Percentiles rank a stretch among this genome's conserved stretches.
phyloP scores from a whole-genome alignment of 1,139 yeast species.

The Taphrina pruni region DNA sequence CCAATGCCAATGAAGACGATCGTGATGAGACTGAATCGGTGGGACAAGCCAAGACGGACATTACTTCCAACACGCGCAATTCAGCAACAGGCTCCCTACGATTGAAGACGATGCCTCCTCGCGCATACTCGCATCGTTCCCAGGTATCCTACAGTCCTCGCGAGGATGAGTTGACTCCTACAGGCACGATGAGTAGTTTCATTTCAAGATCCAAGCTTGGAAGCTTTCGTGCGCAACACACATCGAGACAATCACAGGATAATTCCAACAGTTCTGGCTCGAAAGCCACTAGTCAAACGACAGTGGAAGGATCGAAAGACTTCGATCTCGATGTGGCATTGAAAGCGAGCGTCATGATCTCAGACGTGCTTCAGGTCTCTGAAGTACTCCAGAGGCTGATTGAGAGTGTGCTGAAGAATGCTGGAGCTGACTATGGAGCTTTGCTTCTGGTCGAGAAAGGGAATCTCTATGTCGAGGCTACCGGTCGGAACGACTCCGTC shows the following conservation, averaged over 20 bases:
- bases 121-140: constrained; percentile 14
- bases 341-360: constrained; percentile 37
- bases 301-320: constrained; percentile 16
- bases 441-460: constrained; percentile 44
- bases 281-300: not conserved
- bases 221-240: not conserved
- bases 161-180: constrained; percentile 21
- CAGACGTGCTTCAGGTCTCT: constrained; percentile 27
- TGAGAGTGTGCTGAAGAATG: constrained; percentile 45
- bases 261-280: constrained; percentile 2
- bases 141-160: constrained; percentile 6
- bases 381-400: constrained; percentile 44
- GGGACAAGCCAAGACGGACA: constrained; percentile 8
- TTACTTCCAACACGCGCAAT: constrained; percentile 7
- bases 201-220: constrained; percentile 8
- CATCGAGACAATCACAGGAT: constrained; percentile 4
- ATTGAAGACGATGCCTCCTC: constrained; percentile 13
- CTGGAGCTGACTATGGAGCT: constrained; percentile 46
- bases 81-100: constrained; percentile 15
- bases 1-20: not conserved
- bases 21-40: not conserved
- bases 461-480: constrained; percentile 44
- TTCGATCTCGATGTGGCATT: constrained; percentile 35
- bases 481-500: constrained; percentile 35
- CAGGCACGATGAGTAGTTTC: constrained; percentile 29